Evolutionary conservation across 2,329 filamentous ascomycete species (phyloP).

Genomic region (Juglanconis oblonga): DNA sequence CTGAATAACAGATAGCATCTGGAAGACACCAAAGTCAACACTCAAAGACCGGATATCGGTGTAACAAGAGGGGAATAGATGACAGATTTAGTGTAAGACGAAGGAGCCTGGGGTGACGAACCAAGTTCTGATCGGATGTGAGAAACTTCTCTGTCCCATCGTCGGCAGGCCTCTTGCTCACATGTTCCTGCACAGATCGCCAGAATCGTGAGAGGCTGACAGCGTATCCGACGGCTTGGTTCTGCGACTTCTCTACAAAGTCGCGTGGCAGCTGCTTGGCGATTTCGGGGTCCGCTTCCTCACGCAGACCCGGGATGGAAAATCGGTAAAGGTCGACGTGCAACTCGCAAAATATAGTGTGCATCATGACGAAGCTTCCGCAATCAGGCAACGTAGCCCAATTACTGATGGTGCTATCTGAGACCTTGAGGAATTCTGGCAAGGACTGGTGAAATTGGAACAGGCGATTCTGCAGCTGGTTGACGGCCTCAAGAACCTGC

Average conservation of each 20-base stretch:
- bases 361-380: conserved; percentile 35
- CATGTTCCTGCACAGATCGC: conserved; percentile 30
- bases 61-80: neutral
- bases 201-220: conserved; percentile 35
- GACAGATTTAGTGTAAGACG: neutral
- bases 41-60: neutral
- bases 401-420: conserved; percentile 31
- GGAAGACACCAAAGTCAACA: neutral
- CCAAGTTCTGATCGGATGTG: conserved; percentile 20
- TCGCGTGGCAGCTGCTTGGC: conserved; percentile 32
- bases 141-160: conserved; percentile 17
- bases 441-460: conserved; percentile 34
- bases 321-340: conserved; percentile 40
- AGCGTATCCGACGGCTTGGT: conserved; percentile 37
- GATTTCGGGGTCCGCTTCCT: conserved; percentile 30
- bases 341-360: conserved; percentile 33
- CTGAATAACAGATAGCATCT: conserved; percentile 16
- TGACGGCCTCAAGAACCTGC: conserved; percentile 35
- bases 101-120: neutral
- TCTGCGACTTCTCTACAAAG: conserved; percentile 35
- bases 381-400: conserved; percentile 31
- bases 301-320: conserved; percentile 33
- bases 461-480: conserved; percentile 35
- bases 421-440: conserved; percentile 31
- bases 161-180: conserved; percentile 23